Percentiles rank a stretch among this genome's conserved stretches.
Evolutionary conservation across 768 basidiomycete species (phyloP).

Genomic region (Suillus decipiens): DNA sequence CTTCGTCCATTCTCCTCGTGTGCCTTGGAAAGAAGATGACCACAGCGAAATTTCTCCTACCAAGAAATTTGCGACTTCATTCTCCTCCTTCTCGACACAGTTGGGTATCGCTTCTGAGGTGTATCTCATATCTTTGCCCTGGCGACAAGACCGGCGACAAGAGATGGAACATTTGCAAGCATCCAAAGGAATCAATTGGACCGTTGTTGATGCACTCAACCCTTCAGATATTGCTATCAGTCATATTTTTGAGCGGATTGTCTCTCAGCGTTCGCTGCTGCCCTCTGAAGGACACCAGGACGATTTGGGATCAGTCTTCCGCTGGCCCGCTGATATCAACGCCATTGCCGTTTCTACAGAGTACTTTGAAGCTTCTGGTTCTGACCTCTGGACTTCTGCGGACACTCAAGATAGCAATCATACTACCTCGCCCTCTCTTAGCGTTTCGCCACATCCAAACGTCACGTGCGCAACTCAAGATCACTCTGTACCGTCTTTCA

Average conservation of each 20-base stretch:
- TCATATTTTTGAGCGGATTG: conserved; percentile 47
- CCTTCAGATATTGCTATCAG: conserved; percentile 40
- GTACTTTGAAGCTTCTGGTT: conserved; percentile 18
- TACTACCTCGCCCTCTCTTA: conserved; percentile 4
- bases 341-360: conserved; percentile 19
- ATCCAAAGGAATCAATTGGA: conserved; percentile 52
- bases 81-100: neutral
- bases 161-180: conserved; percentile 59
- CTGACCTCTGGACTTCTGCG: conserved; percentile 22
- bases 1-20: neutral
- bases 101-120: conserved; percentile 45
- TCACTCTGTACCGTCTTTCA: conserved; percentile 37
- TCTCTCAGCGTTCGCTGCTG: conserved; percentile 28
- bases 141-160: conserved; percentile 52
- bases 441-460: conserved; percentile 21
- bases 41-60: neutral
- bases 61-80: neutral
- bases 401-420: neutral
- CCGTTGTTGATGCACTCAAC: conserved; percentile 51
- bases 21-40: neutral
- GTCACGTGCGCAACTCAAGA: conserved; percentile 48
- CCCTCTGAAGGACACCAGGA: conserved; percentile 12
- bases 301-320: conserved; percentile 22
- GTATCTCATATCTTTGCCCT: conserved; percentile 62
- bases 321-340: conserved; percentile 43